Base-by-base conservation (phyloP, 2,329 filamentous ascomycete species). In the Ophiosphaerella korrae region DNA sequence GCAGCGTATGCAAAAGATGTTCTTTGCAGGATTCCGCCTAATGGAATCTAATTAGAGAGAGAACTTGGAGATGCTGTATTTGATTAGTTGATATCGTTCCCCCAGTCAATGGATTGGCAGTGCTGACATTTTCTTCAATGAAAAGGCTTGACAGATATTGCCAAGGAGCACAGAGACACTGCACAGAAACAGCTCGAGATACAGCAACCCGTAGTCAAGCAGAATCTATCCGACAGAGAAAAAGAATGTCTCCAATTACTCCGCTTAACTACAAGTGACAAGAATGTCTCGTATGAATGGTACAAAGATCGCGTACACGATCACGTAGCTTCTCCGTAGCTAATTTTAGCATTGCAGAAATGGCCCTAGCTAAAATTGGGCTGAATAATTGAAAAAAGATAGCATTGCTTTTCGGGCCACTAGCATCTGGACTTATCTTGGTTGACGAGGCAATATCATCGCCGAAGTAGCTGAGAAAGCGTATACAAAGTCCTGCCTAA, bases 1-100 rank as follows among this genome's bases (percentile, higher is more conserved):
- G 47, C 50, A 32, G 50, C 50, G 29, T 67, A 38, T 45, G 46
- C 64, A 21, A 63, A 62, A 26, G 58, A 60, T 32, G 48, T 68
- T 32, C 45, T 67, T 6, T 26, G 24, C 39, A 38, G 39, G 16
- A 55, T 67, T 33, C 26, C 44, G 5, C 56, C 53, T 3, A 60
- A 45, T 31, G 56, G 48, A n/a, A 54, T 63, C 1, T 52, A 63
- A 39, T 49, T 40, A 47, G 55, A 66, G 37, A 52, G 42, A 39
- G 53, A 33, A 21, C 18, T 21, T 4, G 18, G 18, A 21, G 18
- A 4, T 21, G 3, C 2, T 21, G 3, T 29, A 60, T 62, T 24
- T 14, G 38, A 13, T 41, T 5, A 32, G 38, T 16, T 2, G 11
- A 29, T 29, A 11, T 29, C 2, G 8, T 29, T 29, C 8, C 26